A percentile compares a stretch with the other conserved stretches of the same genome.
These are phyloP conservation scores for Sarocladium oryzae DNA, from an alignment of 2,329 filamentous ascomycete genomes.

Conservation along the genomic window DNA sequence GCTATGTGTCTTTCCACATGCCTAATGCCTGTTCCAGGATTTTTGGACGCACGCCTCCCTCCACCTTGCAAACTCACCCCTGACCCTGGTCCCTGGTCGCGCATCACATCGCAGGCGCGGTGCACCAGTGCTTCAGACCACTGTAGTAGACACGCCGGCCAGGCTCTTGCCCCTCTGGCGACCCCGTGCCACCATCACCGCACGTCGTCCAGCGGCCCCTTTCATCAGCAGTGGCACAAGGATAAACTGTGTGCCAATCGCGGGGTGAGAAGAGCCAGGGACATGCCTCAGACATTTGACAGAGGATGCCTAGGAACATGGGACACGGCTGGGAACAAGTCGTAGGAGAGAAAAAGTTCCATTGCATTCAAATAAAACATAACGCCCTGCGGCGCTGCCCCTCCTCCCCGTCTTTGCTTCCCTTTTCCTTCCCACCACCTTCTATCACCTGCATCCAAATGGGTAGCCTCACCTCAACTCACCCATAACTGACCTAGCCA, in stretches of 20 bases:
- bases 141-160: background rate
- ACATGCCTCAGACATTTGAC: background rate
- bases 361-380: constrained; percentile 9
- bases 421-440: constrained; percentile 4
- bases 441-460: too few species aligned
- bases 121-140: constrained; percentile 8
- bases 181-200: constrained; percentile 5
- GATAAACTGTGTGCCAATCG: background rate
- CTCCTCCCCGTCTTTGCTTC: background rate
- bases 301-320: background rate
- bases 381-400: background rate
- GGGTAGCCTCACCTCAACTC: too few species aligned
- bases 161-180: background rate
- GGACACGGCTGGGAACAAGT: background rate
- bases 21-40: too few species aligned
- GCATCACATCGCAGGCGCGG: constrained; percentile 5
- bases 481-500: too few species aligned
- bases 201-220: constrained; percentile 4
- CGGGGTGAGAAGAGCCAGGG: constrained; percentile 1
- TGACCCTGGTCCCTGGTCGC: constrained; percentile 4
- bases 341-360: background rate
- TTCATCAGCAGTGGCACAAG: constrained; percentile 1
- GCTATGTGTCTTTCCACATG: too few species aligned
- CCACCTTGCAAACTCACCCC: background rate
- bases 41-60: background rate